Evolutionary conservation across 139 green algal genomes (phyloP), one percentile per base, ranked within the genome.

Genomic region (Picochlorum sp.): DNA sequence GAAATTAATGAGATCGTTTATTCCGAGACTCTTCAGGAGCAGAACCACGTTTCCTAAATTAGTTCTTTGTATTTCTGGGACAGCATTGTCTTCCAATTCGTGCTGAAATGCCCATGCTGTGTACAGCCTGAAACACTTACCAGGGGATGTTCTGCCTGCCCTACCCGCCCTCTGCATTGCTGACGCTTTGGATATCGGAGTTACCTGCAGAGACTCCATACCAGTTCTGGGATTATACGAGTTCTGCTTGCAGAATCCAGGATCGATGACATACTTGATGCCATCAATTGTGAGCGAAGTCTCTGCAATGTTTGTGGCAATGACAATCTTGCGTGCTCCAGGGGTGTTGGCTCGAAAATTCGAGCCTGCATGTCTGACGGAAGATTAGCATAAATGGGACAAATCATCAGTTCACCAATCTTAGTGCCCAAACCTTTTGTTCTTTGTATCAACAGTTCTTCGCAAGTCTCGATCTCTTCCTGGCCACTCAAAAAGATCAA

Each of bases 231-330:
- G 92, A 77, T 95, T 97, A 81, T 96, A 98, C 57, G 75, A 85
- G 68, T 98, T 97, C 78, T 98, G 92, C 79, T 98, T 98, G 71
- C 76, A 81, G 75, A 98, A 96, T 7, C 92, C 92, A 2, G 92
- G 89, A 69, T 98, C 92, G 58, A 98, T 91, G 30, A 98, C 92
- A 63, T 95, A 97, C 75, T 82, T 79, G 73, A 98, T 97, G 55
- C 93, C 93, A 60, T 97, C 90, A 61, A 98, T 98, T 8, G 93
- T 98, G 9, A 98, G 75, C 0, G 74, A 89, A 0, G 93, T 98
- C 82, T 98, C 93, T 1, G 91, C 91, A 67, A 98, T 98, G 83
- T 98, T 98, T 60, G 93, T 98, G 26, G 93, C 93, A 57, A 98
- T 76, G 23, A 98, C 93, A 6, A 97, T 75, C 75, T 98, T 97